Evolutionary conservation across 257 asterid species (phyloP).

Genomic region (Nicotiana paniculata): DNA sequence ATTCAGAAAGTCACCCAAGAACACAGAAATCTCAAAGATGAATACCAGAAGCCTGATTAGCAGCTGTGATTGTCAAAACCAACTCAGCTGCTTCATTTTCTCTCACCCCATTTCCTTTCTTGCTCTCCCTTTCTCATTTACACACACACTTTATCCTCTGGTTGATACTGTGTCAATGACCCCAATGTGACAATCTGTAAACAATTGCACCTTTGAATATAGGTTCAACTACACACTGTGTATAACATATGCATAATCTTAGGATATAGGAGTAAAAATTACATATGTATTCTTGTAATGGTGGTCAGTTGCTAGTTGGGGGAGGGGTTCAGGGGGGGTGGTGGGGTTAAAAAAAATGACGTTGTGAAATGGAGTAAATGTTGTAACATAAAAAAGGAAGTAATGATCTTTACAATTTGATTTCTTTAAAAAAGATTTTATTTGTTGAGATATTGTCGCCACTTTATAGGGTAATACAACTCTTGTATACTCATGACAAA

Average conservation of each 20-base stretch:
- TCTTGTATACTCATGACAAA: constrained; percentile 19
- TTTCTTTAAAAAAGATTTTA: neutral
- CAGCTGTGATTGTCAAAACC: constrained; percentile 51
- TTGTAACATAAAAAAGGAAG: neutral
- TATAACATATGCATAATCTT: neutral
- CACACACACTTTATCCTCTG: constrained; percentile 12
- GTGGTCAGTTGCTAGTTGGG: neutral
- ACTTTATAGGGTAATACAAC: constrained; percentile 25
- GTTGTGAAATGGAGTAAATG: constrained; percentile 2
- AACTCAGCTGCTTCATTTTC: constrained; percentile 43
- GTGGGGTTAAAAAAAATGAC: neutral
- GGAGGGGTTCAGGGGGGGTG: neutral
- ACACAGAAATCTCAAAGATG: neutral
- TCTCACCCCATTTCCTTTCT: constrained; percentile 41
- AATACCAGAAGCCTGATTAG: constrained; percentile 38
- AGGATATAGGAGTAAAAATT: no score
- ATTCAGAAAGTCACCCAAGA: constrained; percentile 7
- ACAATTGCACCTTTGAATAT: constrained; percentile 14
- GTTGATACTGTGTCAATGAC: constrained; percentile 28
- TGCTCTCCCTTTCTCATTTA: constrained; percentile 7
- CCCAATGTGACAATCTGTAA: constrained; percentile 27
- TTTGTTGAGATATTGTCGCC: constrained; percentile 18
- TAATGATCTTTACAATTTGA: neutral
- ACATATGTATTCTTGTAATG: neutral
- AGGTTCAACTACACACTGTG: neutral